Percentiles rank a stretch among this genome's conserved stretches.
Evolutionary conservation across 306 rosid species (phyloP).

Genomic region (Quercus dentata): DNA sequence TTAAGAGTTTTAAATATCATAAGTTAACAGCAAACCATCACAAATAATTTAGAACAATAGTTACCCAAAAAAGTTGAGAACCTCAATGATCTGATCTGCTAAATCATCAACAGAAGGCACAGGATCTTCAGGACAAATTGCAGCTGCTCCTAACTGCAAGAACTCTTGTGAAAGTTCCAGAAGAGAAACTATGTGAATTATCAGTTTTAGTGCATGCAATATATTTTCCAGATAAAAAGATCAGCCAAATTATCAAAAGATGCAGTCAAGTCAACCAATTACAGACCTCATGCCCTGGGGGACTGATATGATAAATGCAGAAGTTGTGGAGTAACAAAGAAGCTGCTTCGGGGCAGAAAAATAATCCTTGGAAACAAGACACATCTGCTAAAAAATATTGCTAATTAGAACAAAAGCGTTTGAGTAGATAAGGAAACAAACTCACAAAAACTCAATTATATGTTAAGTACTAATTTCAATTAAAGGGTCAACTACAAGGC

Average conservation of each 20-base stretch:
- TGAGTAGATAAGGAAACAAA: neutral
- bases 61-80: slow-evolving; percentile 84
- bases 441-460: neutral
- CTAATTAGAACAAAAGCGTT: neutral
- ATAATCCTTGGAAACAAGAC: slow-evolving; percentile 95
- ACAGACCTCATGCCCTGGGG: slow-evolving; percentile 98
- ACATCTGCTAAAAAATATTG: slow-evolving; percentile 50
- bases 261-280: slow-evolving; percentile 26
- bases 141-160: slow-evolving; percentile 96
- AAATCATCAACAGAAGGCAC: slow-evolving; percentile 76
- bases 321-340: slow-evolving; percentile 94
- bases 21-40: neutral
- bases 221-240: neutral
- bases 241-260: neutral
- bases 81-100: slow-evolving; percentile 82
- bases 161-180: slow-evolving; percentile 73
- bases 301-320: slow-evolving; percentile 90
- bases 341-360: slow-evolving; percentile 92
- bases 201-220: slow-evolving; percentile 22
- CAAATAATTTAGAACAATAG: neutral
- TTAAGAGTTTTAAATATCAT: neutral
- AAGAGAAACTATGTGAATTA: slow-evolving; percentile 60
- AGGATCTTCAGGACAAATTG: slow-evolving; percentile 58
- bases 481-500: neutral
- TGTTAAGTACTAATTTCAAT: neutral